Evolutionary conservation across 2,329 filamentous ascomycete genomes (phyloP), one percentile per base, ranked within the genome.

Genomic region (Dactylellina parvicollis): DNA sequence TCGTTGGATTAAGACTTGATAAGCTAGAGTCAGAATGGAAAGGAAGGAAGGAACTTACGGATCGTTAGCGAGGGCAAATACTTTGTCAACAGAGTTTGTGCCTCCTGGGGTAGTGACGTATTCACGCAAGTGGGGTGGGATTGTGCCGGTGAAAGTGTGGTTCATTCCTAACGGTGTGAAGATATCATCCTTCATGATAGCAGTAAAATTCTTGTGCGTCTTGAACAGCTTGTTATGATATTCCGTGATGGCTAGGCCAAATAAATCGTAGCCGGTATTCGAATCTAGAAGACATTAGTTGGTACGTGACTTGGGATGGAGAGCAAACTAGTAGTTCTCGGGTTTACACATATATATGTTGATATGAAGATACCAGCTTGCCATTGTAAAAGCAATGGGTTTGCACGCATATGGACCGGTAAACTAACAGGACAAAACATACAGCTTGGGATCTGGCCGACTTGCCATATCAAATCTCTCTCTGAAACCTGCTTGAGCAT

Each of bases 361-460:
- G n/a, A n/a, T n/a, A n/a, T n/a, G n/a, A n/a, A n/a, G n/a, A n/a
- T n/a, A 8, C 20, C 12, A 12, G 10, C 10, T 30, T 9, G 36
- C 18, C n/a, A n/a, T n/a, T n/a, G n/a, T n/a, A n/a, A n/a, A n/a
- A n/a, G n/a, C n/a, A n/a, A 57, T 60, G 2, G 38, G n/a, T n/a
- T n/a, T n/a, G n/a, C n/a, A n/a, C n/a, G n/a, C n/a, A n/a, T n/a
- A n/a, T n/a, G n/a, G n/a, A n/a, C n/a, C n/a, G n/a, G n/a, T n/a
- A n/a, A n/a, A n/a, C n/a, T n/a, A n/a, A n/a, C n/a, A n/a, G n/a
- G n/a, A 10, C 18, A 12, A 30, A 2, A 54, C 67, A 2, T 38
- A 72, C 67, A 72, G 36, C 67, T 72, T 10, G 67, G 67, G 1
- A 36, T 54, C 20, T 72, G 16, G 20, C 67, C 67, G 2, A 72